Evolutionary conservation across 1,284 basidiomycete genomes (phyloP).

Genomic region (Singerocomus inundabilis): DNA sequence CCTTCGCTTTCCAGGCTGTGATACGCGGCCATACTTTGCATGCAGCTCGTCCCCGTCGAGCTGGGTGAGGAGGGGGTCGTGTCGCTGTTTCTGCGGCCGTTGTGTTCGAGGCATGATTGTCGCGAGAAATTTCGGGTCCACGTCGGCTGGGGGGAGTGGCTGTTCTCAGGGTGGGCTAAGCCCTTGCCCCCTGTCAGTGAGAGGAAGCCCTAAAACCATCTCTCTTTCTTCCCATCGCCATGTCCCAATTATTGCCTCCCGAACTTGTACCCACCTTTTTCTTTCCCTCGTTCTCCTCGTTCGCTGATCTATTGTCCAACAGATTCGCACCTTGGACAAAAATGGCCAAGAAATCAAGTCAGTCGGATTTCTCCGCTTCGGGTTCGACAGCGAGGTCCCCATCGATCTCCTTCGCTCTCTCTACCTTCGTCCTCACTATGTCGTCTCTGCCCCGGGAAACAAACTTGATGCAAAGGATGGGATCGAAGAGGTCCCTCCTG

Average conservation of each 20-base stretch:
- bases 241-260: conserved; percentile 26
- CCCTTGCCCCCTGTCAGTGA: neutral
- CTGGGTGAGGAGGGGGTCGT: conserved; percentile 84
- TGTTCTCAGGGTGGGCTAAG: conserved; percentile 4
- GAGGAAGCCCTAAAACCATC: neutral
- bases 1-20: conserved; percentile 70
- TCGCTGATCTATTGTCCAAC: conserved; percentile 12
- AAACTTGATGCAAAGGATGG: conserved; percentile 40
- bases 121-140: neutral
- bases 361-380: conserved; percentile 82
- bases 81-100: conserved; percentile 60
- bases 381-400: conserved; percentile 83
- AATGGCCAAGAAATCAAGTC: conserved; percentile 70
- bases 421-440: conserved; percentile 82
- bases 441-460: conserved; percentile 45
- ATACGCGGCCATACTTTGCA: conserved; percentile 76
- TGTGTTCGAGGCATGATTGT: conserved; percentile 59
- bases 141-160: conserved; percentile 9
- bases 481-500: conserved; percentile 53
- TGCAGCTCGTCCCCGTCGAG: conserved; percentile 73
- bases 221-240: conserved; percentile 1
- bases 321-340: conserved; percentile 70
- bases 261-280: conserved; percentile 14
- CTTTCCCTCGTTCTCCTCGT: neutral
- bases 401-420: conserved; percentile 78